Evolutionary conservation across 331 rosid species (phyloP).

Genomic region (Acacia concinna): DNA sequence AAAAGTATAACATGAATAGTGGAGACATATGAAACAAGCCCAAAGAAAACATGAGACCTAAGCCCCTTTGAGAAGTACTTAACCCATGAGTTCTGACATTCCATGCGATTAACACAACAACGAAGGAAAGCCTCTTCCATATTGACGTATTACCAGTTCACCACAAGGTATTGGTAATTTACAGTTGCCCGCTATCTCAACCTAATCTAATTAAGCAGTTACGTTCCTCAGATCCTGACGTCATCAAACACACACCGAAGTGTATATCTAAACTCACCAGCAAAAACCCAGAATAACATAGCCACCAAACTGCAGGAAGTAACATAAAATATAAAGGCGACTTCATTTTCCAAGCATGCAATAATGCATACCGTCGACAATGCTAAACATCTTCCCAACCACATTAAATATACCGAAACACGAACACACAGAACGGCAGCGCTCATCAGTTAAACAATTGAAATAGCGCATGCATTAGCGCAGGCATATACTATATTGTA

Average conservation of each 20-base stretch:
- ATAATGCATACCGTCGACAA: constrained; percentile 31
- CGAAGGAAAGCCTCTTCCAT: background rate
- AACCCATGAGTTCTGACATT: background rate
- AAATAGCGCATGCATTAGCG: background rate
- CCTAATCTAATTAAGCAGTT: background rate
- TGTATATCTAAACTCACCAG: background rate
- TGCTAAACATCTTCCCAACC: constrained; percentile 18
- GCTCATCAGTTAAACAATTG: background rate
- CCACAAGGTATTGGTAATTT: constrained; percentile 1
- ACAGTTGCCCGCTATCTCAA: background rate
- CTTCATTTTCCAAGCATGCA: constrained; percentile 40
- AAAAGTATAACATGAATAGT: constrained; percentile 29
- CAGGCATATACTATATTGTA: background rate
- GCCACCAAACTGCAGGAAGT: constrained; percentile 1
- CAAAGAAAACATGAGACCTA: background rate
- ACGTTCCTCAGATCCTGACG: background rate
- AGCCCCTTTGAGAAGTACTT: constrained; percentile 13
- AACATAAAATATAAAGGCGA: constrained; percentile 41
- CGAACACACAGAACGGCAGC: background rate
- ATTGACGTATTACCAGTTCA: background rate
- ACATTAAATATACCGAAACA: background rate
- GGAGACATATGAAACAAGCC: constrained; percentile 7
- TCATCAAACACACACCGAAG: background rate
- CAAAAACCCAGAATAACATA: background rate
- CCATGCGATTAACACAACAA: background rate